Conservation (phyloP, 129 eudicot genomes). For the Kitagawia praeruptora region DNA sequence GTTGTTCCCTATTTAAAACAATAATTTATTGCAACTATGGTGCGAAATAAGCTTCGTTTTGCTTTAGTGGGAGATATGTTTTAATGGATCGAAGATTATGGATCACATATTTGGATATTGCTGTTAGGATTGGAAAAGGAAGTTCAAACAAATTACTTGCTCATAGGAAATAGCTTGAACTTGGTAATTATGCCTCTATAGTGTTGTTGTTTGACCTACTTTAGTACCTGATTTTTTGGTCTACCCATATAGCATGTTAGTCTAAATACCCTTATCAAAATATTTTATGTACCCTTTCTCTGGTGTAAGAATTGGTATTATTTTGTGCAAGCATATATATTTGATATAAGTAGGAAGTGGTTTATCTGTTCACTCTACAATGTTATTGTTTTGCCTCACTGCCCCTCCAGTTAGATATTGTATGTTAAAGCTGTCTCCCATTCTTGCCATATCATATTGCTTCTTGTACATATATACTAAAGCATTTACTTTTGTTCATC, state of each 20-base stretch:
- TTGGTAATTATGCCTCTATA: neutral
- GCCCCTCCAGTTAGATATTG: neutral
- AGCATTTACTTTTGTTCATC: neutral
- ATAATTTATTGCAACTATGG: neutral
- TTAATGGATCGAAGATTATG: neutral
- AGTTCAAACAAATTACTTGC: neutral
- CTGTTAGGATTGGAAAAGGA: neutral
- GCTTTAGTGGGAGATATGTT: neutral
- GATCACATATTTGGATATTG: neutral
- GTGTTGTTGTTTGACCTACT: neutral
- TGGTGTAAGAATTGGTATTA: neutral
- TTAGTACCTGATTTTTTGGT: neutral
- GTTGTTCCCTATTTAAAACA: neutral
- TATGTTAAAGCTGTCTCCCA: neutral
- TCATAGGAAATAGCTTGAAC: neutral
- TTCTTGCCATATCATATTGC: neutral
- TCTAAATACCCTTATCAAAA: neutral
- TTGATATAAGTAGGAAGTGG: neutral
- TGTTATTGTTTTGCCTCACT: no score
- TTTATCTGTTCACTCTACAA: neutral
- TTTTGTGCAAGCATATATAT: no score
- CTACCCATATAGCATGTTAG: neutral
- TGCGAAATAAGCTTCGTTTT: neutral
- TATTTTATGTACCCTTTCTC: neutral
- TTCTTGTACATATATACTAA: neutral